phyloP scores from a whole-genome alignment of 2,329 filamentous ascomycete species.

The Diaporthe batatas region DNA sequence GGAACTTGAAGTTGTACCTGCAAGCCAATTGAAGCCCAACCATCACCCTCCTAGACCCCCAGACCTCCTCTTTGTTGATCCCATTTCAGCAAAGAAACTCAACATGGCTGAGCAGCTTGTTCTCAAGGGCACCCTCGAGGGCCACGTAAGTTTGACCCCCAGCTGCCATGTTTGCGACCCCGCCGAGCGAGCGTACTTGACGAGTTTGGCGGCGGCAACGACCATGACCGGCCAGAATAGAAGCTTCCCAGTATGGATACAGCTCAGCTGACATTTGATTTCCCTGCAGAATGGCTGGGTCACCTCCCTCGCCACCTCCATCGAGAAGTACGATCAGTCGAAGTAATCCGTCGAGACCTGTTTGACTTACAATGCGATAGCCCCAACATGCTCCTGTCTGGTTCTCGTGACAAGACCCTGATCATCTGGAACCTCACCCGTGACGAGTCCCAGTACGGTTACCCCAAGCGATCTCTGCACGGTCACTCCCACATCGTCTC shows the following conservation, averaged over 20 bases:
- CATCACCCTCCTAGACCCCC: conserved; percentile 52
- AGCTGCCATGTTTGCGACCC: conserved; percentile 47
- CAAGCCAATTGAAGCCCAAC: conserved; percentile 45
- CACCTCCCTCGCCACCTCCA: conserved; percentile 96
- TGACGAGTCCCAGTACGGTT: conserved; percentile 97
- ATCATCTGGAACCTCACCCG: conserved; percentile 99
- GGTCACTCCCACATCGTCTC: conserved; percentile 99
- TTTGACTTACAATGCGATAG: conserved; percentile 57
- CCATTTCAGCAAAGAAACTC: conserved; percentile 54
- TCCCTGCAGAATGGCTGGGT: conserved; percentile 88
- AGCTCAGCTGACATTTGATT: conserved; percentile 46
- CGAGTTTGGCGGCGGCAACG: conserved; percentile 36
- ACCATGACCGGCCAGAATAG: neutral
- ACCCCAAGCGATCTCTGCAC: conserved; percentile 98
- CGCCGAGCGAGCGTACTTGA: conserved; percentile 24
- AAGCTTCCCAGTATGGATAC: conserved; percentile 14
- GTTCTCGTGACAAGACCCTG: conserved; percentile 96
- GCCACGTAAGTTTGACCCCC: conserved; percentile 78
- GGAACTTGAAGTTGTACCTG: conserved; percentile 34
- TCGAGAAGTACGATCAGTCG: conserved; percentile 85
- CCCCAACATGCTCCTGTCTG: conserved; percentile 99
- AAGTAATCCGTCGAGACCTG: conserved; percentile 41
- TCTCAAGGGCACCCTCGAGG: conserved; percentile 97
- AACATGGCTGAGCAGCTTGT: conserved; percentile 93
- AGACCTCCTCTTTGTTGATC: conserved; percentile 49